phyloP scores from a whole-genome alignment of 2,329 filamentous ascomycete genomes.

The Chrysoporthe cubensis region DNA sequence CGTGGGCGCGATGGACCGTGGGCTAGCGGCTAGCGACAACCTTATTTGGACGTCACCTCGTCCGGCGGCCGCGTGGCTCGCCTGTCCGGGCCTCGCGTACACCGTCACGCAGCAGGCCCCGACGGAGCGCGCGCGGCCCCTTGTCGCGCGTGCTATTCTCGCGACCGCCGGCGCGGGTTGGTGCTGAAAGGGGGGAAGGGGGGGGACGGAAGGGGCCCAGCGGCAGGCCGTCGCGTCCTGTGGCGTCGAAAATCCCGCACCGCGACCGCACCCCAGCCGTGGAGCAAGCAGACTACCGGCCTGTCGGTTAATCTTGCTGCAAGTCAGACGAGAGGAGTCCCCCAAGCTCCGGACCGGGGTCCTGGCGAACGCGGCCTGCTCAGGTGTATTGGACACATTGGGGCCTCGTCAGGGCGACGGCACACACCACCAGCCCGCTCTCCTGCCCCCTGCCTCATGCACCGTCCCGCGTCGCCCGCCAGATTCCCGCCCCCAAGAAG shows the following conservation, averaged over 20 bases:
- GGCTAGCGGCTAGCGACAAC: slow-evolving; percentile 25
- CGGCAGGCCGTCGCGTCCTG: neutral
- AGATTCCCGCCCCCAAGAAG: neutral
- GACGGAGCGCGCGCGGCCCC: too few relatives aligned
- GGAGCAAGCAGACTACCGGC: neutral
- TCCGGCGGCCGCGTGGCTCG: neutral
- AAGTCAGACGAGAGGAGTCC: neutral
- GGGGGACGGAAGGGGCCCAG: neutral
- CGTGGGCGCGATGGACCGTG: slow-evolving; percentile 21
- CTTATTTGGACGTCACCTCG: slow-evolving; percentile 28
- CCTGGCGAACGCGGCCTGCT: too few relatives aligned
- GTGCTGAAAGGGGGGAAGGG: neutral
- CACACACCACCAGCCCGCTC: neutral
- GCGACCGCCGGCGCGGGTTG: neutral
- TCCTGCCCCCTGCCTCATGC: neutral
- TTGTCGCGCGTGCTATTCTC: neutral
- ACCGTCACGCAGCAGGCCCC: too few relatives aligned
- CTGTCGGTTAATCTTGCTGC: slow-evolving; percentile 2
- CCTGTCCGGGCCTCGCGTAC: neutral
- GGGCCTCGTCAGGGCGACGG: too few relatives aligned
- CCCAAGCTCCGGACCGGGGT: neutral
- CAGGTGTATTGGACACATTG: neutral
- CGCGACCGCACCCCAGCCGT: neutral
- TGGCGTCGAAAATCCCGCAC: neutral
- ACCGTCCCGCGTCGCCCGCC: neutral